Percentiles rank a stretch among this genome's conserved stretches.
phyloP scores from a whole-genome alignment of 225 moss, liverwort and hornwort species.

The Polytrichum formosum region DNA sequence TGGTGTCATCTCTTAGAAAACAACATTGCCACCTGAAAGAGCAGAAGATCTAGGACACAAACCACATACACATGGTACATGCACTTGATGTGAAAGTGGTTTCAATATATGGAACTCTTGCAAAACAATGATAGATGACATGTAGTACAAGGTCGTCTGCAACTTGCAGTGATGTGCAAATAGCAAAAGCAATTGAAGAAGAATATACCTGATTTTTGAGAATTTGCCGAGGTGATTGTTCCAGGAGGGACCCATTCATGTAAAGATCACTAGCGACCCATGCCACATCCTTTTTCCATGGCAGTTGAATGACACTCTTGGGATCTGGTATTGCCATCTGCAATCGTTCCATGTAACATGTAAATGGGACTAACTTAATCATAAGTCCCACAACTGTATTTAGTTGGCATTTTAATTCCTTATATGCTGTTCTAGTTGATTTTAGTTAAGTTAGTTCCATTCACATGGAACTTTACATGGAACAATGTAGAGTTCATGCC shows the following conservation, averaged over 20 bases:
- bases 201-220: constrained; percentile 46
- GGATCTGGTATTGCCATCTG: constrained; percentile 80
- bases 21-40: background rate
- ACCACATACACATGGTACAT: background rate
- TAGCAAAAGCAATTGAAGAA: no score
- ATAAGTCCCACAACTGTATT: background rate
- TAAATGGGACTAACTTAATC: background rate
- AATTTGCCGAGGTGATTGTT: constrained; percentile 84
- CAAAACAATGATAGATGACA: no score
- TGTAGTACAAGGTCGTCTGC: no score
- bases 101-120: no score
- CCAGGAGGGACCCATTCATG: constrained; percentile 56
- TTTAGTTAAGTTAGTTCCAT: no score
- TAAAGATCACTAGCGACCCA: constrained; percentile 93
- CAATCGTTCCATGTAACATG: background rate
- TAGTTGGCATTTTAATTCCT: background rate
- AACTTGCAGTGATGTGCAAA: no score
- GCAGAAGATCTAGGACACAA: background rate
- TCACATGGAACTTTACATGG: no score
- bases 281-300: constrained; percentile 77
- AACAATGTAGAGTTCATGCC: no score
- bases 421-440: no score
- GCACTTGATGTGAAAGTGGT: background rate
- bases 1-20: no score
- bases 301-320: constrained; percentile 67